These are phyloP conservation scores for Ensete glaucum DNA, from an alignment of 176 grass and related monocot species.

Conservation along the genomic window DNA sequence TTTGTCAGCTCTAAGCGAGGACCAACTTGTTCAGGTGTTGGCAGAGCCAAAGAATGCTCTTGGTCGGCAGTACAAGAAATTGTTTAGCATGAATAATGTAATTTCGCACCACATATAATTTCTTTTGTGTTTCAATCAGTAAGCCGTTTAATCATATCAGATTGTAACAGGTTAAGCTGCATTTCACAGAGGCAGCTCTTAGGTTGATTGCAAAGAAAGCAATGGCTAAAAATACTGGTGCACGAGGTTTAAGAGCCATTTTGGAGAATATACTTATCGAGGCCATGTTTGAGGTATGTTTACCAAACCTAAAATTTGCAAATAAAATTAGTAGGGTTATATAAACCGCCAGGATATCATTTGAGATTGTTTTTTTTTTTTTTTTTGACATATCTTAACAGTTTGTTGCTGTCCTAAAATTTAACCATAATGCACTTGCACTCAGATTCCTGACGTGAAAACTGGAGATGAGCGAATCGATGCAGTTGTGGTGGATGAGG, in stretches of 20 bases:
- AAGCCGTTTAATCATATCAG: neutral
- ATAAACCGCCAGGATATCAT: too few species aligned
- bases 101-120: slow-evolving; percentile 15
- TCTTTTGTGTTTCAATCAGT: neutral
- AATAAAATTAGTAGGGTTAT: neutral
- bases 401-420: neutral
- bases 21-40: slow-evolving; percentile 92
- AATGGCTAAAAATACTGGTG: slow-evolving; percentile 91
- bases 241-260: slow-evolving; percentile 83
- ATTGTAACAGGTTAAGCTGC: slow-evolving; percentile 86
- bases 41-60: slow-evolving; percentile 84
- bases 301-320: neutral
- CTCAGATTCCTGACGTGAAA: slow-evolving; percentile 85
- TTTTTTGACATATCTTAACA: neutral
- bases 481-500: slow-evolving; percentile 86
- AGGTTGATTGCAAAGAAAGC: slow-evolving; percentile 83
- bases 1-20: slow-evolving; percentile 72
- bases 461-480: slow-evolving; percentile 74
- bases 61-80: slow-evolving; percentile 95
- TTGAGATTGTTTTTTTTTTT: too few species aligned
- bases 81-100: slow-evolving; percentile 97
- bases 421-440: neutral
- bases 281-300: slow-evolving; percentile 94
- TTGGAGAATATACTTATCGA: slow-evolving; percentile 98
- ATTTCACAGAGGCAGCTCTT: slow-evolving; percentile 87